Base-by-base conservation (phyloP, 441 rosid genomes). In the Eutrema salsugineum region DNA sequence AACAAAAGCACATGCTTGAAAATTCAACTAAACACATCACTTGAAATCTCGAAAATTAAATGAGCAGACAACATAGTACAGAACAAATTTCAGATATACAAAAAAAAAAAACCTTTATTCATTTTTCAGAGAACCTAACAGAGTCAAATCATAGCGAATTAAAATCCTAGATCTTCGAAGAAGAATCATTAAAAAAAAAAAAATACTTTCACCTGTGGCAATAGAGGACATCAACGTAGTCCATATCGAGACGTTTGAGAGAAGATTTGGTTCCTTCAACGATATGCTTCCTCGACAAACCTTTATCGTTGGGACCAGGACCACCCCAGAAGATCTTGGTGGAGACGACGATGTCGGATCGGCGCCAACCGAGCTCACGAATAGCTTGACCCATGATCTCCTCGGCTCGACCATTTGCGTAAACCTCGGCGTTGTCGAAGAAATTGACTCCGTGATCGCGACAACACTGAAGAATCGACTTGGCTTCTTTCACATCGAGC, bases 261-360 rank as follows among this genome's bases (percentile, higher is more conserved):
- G 97, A 94, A 46, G 97, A 83, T 80, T 94, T 88, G 20, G 99
- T 92, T 28, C 99, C 99, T 79, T 94, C 99, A 1, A 92, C 82
- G 24, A 94, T 85, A 81, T 94, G 97, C 75, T 94, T 94, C 68
- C 99, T 78, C 48, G 96, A 91, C 33, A 94, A 78, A 33, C 97
- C 97, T 65, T 88, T 88, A 50, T 94, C 99, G 46, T 91, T 94
- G 24, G 97, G 99, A 39, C 97, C 97, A 5, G 92, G 82, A 4
- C 99, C 99, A 17, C 99, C 99, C 99, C 97, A 91, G 68, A 94
- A 94, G 87, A 91, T 84, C 97, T 94, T 94, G 32, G 96, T 94
- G 47, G 97, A 89, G 56, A 92, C 83, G 1, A 94, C 99, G 48
- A 94, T 68, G 53, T 94, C 98, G 17, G 99, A 90, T 14, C 97